phyloP scores from a whole-genome alignment of 371 early-diverging fungal genomes.

The Rhizopus stolonifer region DNA sequence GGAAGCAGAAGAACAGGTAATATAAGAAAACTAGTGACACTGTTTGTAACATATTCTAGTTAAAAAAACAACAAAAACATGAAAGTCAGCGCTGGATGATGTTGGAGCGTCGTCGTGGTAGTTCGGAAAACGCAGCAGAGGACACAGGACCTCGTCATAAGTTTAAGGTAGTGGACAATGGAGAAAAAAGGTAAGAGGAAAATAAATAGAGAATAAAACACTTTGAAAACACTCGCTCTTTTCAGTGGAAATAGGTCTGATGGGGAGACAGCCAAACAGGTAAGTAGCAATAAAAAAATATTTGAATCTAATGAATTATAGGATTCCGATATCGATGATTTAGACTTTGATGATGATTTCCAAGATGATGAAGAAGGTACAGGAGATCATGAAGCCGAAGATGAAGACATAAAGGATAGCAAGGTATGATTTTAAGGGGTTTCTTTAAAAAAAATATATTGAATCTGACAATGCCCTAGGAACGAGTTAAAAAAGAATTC shows the following conservation, averaged over 20 bases:
- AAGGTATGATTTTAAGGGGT: slow-evolving; percentile 20
- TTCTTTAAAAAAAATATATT: slow-evolving; percentile 35
- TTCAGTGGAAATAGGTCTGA: slow-evolving; percentile 24
- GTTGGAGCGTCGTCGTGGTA: slow-evolving; percentile 46
- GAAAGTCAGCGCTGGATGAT: slow-evolving; percentile 74
- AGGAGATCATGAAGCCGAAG: slow-evolving; percentile 65
- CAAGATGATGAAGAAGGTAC: slow-evolving; percentile 81
- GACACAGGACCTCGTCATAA: slow-evolving; percentile 12
- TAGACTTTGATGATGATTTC: slow-evolving; percentile 54
- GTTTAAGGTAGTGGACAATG: slow-evolving; percentile 35
- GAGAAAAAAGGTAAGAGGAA: slow-evolving; percentile 14
- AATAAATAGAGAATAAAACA: neutral
- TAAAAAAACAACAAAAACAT: slow-evolving; percentile 57
- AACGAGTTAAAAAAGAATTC: slow-evolving; percentile 43
- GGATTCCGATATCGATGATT: slow-evolving; percentile 52
- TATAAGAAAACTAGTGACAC: neutral
- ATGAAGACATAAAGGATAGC: slow-evolving; percentile 62
- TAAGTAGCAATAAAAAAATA: slow-evolving; percentile 3
- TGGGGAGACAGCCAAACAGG: slow-evolving; percentile 23
- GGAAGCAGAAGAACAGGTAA: slow-evolving; percentile 91
- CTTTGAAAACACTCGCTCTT: neutral
- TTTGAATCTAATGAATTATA: neutral
- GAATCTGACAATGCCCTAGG: slow-evolving; percentile 9
- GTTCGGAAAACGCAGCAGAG: slow-evolving; percentile 16
- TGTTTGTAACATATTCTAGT: slow-evolving; percentile 5